Base-by-base conservation (phyloP, 208 protist species). In the Trypanosomatidae sp. region DNA sequence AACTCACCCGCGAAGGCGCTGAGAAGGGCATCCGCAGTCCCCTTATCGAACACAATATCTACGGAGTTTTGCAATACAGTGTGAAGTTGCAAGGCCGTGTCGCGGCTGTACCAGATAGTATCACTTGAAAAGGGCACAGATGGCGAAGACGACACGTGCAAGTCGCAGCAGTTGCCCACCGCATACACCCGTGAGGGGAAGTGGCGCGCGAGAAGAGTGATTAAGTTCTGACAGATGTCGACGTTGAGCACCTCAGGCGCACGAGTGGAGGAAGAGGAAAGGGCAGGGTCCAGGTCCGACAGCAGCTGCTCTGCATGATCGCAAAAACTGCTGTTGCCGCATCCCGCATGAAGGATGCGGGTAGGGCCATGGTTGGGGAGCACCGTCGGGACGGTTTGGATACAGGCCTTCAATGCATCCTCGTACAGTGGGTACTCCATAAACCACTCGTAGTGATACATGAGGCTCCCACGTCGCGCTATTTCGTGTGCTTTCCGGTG, bases 401-500 rank as follows among this genome's bases (percentile, higher is more conserved):
- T 28, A 66, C 60, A 71, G 2, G 19, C 41, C 3, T 69, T 44
- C 12, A 91, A 66, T 3, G 39, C 22, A 15, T 66, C 52, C 43
- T 86, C 87, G 56, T 89, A 91, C 17, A 59, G 49, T 1, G 79
- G 68, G 60, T 80, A 89, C 43, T 75, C 66, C 82, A 91, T 87
- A 52, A 91, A 91, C 87, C 87, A 91, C 69, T 91, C 87, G 75
- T 91, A 91, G 78, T 91, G 87, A 39, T 91, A 73, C 43, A 84
- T 62, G 9, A 91, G 56, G 30, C 79, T 86, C 9, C 76, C 84
- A 0, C 71, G 47, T 50, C 80, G 72, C 7, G 66, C 68, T 3
- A 82, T 44, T 52, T 87, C 76, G 25, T 62, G 66, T 19, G 80
- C 53, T 33, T 67, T 69, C 13, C 76, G 77, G 39, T 86, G n/a